phyloP scores from a whole-genome alignment of 257 asterid genomes.

The Henckelia pumila region DNA sequence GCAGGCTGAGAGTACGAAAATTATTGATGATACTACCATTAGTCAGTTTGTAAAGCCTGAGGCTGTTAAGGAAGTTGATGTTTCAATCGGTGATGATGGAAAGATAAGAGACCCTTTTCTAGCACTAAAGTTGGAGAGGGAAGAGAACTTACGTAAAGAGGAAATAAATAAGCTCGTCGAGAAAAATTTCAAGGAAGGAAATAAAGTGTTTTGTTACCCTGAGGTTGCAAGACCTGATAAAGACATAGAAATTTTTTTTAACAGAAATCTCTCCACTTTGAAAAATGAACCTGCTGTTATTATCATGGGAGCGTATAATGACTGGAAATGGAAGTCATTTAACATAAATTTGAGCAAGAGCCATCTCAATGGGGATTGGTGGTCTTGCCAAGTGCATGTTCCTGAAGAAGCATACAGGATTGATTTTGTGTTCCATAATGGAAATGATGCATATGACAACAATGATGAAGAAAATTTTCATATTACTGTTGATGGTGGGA shows the following conservation, averaged over 20 bases:
- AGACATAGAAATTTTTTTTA: slow-evolving; percentile 65
- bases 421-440: slow-evolving; percentile 87
- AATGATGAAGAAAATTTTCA: slow-evolving; percentile 74
- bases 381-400: slow-evolving; percentile 80
- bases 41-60: slow-evolving; percentile 29
- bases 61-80: slow-evolving; percentile 27
- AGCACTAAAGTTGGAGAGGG: slow-evolving; percentile 61
- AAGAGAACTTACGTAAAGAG: slow-evolving; percentile 43
- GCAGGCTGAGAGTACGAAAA: slow-evolving; percentile 23
- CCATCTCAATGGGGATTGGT: slow-evolving; percentile 83
- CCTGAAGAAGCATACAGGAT: slow-evolving; percentile 90
- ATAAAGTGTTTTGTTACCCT: slow-evolving; percentile 70
- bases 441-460: slow-evolving; percentile 81
- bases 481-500: slow-evolving; percentile 70
- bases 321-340: slow-evolving; percentile 89
- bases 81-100: slow-evolving; percentile 27
- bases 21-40: slow-evolving; percentile 19
- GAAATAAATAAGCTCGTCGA: slow-evolving; percentile 62
- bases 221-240: slow-evolving; percentile 71
- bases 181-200: slow-evolving; percentile 58
- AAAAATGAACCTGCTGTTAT: slow-evolving; percentile 59
- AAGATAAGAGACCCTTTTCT: slow-evolving; percentile 34
- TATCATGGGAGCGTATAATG: slow-evolving; percentile 91
- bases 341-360: slow-evolving; percentile 59
- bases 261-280: slow-evolving; percentile 76